These are phyloP conservation scores for Scytalidium sp. DNA, from an alignment of 2,329 filamentous ascomycete genomes.

Conservation along the genomic window DNA sequence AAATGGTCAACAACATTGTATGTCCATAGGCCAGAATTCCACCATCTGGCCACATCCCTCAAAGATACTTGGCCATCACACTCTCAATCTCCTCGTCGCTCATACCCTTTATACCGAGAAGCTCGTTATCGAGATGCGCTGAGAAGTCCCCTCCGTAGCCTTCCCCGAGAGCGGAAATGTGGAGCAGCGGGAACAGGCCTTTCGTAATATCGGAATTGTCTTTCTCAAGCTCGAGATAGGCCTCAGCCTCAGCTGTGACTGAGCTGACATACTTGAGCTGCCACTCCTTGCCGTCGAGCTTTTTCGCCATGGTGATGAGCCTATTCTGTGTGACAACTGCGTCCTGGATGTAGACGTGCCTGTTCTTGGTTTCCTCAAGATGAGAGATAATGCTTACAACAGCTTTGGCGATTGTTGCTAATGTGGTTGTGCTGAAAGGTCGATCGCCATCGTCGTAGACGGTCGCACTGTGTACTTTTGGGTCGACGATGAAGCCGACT, in stretches of 20 bases:
- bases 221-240: slow-evolving; percentile 9
- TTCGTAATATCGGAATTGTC: slow-evolving; percentile 11
- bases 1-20: too few relatives aligned
- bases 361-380: slow-evolving; percentile 42
- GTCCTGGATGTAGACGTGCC: slow-evolving; percentile 8
- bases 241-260: slow-evolving; percentile 8
- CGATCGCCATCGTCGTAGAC: slow-evolving; percentile 50
- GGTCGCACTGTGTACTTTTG: slow-evolving; percentile 34
- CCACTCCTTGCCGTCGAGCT: slow-evolving; percentile 17
- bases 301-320: slow-evolving; percentile 10
- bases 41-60: not conserved
- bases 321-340: slow-evolving; percentile 17
- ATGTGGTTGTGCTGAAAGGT: slow-evolving; percentile 44
- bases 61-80: slow-evolving; percentile 3
- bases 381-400: slow-evolving; percentile 47
- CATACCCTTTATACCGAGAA: slow-evolving; percentile 41
- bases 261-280: slow-evolving; percentile 9
- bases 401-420: slow-evolving; percentile 43
- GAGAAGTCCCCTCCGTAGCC: slow-evolving; percentile 29
- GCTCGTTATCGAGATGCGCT: slow-evolving; percentile 34
- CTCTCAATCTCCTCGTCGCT: slow-evolving; percentile 38
- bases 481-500: slow-evolving; percentile 41
- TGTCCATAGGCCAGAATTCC: too few relatives aligned
- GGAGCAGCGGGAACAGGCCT: slow-evolving; percentile 19
- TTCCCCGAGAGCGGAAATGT: slow-evolving; percentile 17